Percentiles rank a stretch among this genome's conserved stretches.
phyloP scores from a whole-genome alignment of 805 yeast genomes.

The Zygosaccharomyces lentus region DNA sequence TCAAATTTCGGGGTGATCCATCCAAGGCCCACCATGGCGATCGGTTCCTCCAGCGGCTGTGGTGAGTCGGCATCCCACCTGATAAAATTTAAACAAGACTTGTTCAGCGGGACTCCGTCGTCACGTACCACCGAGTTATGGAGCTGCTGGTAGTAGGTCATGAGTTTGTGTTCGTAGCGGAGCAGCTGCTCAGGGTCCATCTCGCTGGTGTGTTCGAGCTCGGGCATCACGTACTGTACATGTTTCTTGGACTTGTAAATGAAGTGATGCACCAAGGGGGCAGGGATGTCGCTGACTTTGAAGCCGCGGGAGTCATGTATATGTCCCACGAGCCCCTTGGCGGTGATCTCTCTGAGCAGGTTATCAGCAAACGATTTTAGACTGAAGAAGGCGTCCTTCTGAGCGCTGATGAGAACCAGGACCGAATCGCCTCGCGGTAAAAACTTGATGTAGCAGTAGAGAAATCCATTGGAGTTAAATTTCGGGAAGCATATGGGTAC shows the following conservation, averaged over 20 bases:
- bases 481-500: constrained; percentile 88
- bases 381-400: constrained; percentile 73
- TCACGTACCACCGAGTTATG: constrained; percentile 25
- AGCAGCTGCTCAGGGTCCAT: constrained; percentile 12
- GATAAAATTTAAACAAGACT: constrained; percentile 44
- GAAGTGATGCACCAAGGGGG: constrained; percentile 66
- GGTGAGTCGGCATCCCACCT: constrained; percentile 36
- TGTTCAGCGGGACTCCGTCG: constrained; percentile 29
- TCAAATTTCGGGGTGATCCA: constrained; percentile 61
- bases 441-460: constrained; percentile 73
- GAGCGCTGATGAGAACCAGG: constrained; percentile 47
- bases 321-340: constrained; percentile 37
- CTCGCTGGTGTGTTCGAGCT: constrained; percentile 18
- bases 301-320: constrained; percentile 37
- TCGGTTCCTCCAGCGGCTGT: constrained; percentile 12
- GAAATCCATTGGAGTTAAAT: constrained; percentile 82
- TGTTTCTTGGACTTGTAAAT: constrained; percentile 66
- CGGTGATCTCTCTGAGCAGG: constrained; percentile 43
- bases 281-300: constrained; percentile 49
- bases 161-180: constrained; percentile 24
- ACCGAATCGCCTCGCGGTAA: constrained; percentile 39
- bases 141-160: constrained; percentile 28
- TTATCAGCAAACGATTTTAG: constrained; percentile 58
- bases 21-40: constrained; percentile 40
- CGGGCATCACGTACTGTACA: constrained; percentile 45